phyloP scores from a whole-genome alignment of 345 rosid genomes.

The Isatis tinctoria region DNA sequence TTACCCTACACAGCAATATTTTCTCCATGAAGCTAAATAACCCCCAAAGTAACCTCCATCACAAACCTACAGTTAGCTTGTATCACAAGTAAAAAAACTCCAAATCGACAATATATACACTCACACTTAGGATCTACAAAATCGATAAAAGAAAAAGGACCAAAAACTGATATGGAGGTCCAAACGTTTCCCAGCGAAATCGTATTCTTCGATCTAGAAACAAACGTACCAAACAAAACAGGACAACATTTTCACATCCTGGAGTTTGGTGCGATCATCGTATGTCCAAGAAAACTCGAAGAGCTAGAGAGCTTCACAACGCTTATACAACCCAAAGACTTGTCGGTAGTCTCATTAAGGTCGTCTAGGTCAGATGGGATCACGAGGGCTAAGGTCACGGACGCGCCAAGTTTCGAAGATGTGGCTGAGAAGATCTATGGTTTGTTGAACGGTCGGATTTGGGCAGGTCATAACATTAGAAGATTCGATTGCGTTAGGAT shows the following conservation, averaged over 20 bases:
- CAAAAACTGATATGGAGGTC: conserved; percentile 12
- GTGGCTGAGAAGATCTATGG: conserved; percentile 64
- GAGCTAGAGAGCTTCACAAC: conserved; percentile 73
- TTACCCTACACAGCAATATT: conserved; percentile 26
- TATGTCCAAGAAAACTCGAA: conserved; percentile 59
- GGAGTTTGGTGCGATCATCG: conserved; percentile 84
- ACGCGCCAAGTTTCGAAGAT: conserved; percentile 61
- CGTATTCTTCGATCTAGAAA: conserved; percentile 84
- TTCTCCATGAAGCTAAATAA: conserved; percentile 31
- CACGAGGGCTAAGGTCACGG: conserved; percentile 52
- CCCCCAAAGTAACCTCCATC: conserved; percentile 31
- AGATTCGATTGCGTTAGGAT: conserved; percentile 83
- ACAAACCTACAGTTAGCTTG: conserved; percentile 39
- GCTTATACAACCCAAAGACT: conserved; percentile 63
- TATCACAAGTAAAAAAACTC: conserved; percentile 31
- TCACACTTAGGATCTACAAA: neutral
- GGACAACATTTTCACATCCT: conserved; percentile 63
- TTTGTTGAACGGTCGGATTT: conserved; percentile 68
- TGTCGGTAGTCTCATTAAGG: conserved; percentile 46
- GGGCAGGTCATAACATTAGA: conserved; percentile 93
- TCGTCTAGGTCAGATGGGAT: conserved; percentile 69
- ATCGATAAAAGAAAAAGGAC: neutral
- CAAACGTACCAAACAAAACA: conserved; percentile 59
- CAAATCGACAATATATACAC: conserved; percentile 43
- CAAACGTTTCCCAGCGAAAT: conserved; percentile 39